phyloP scores from a whole-genome alignment of 202 grass and related monocot species.

The Tripidium arundinaceum region DNA sequence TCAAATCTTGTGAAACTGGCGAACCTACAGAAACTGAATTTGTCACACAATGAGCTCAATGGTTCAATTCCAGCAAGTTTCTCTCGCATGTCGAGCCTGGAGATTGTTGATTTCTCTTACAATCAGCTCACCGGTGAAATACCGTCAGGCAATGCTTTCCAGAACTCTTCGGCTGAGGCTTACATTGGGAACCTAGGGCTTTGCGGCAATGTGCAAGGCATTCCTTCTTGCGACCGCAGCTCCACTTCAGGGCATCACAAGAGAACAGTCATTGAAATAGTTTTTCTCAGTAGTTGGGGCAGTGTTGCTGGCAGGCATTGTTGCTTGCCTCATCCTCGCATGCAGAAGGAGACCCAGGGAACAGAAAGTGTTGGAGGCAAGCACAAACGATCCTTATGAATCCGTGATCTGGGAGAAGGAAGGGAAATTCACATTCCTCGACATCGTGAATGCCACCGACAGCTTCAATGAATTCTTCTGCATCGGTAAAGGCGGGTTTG shows the following conservation, averaged over 20 bases:
- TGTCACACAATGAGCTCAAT: conserved; percentile 65
- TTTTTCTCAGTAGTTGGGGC: conserved; percentile 44
- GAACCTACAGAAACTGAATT: conserved; percentile 49
- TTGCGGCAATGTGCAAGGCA: conserved; percentile 55
- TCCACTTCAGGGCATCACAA: conserved; percentile 38
- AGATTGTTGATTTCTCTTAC: conserved; percentile 61
- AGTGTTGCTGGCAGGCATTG: conserved; percentile 29
- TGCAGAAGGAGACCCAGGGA: conserved; percentile 37
- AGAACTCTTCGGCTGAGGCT: conserved; percentile 25
- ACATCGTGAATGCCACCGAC: conserved; percentile 67
- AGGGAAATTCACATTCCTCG: conserved; percentile 61
- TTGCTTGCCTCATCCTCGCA: conserved; percentile 37
- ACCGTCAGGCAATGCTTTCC: conserved; percentile 43
- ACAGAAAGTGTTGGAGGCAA: conserved; percentile 38
- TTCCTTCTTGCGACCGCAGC: conserved; percentile 33
- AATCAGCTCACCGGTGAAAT: conserved; percentile 49
- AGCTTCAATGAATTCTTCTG: conserved; percentile 65
- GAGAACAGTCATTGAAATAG: conserved; percentile 50
- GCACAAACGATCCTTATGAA: conserved; percentile 28
- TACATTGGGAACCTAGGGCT: conserved; percentile 57
- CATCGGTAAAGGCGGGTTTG: conserved; percentile 77
- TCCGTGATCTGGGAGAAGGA: conserved; percentile 81
- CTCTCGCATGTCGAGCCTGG: conserved; percentile 47
- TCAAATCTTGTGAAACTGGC: conserved; percentile 48
- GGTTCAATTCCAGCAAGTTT: conserved; percentile 54